Base-by-base conservation (phyloP, 2,329 filamentous ascomycete genomes). In the Exophiala phaeomuriformis region DNA sequence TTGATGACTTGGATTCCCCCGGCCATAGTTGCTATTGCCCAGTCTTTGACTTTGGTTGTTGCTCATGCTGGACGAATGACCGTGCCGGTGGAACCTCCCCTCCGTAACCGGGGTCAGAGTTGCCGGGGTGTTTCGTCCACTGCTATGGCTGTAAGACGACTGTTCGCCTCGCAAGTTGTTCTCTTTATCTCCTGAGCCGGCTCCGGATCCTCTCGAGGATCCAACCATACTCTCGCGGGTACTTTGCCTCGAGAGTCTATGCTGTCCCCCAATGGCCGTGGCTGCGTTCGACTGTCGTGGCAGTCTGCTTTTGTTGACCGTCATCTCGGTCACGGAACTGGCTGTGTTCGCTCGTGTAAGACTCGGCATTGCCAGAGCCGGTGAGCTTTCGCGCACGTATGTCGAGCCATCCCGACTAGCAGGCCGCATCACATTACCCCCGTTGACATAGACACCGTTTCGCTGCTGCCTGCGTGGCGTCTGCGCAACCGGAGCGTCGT, bases 361-460 rank as follows among this genome's bases (percentile, higher is more conserved):
- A 8, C 44, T 50, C 5, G 61, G 58, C 58, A 61, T 59, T 8
- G 42, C 49, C 47, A 62, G 56, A 12, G 60, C 61, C 7, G 60
- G 61, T 2, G 61, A 62, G 28, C 53, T 56, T 32, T 63, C 61
- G 6, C 58, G 50, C n/a, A 51, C 53, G 39, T 62, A 62, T 9
- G 53, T 57, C 9, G 61, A 58, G 1, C 61, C 62, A 30, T 64
- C 62, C 7, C 62, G 57, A 47, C 61, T 63, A 28, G 55, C 58
- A 7, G 62, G 62, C 5, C 62, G 59, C 33, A 63, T 60, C 33
- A 51, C 61, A 37, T 32, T 58, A 3, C 57, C 37, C 3, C 60
- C 59, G 47, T 61, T 63, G 52, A 59, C 51, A 41, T 63, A 63
- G 4, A 64, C 54, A 31, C 62, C 61, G 33, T 61, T 63, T 12